Evolutionary conservation across 345 rosid genomes (phyloP), one percentile per base, ranked within the genome.

Genomic region (Salix arbutifolia): DNA sequence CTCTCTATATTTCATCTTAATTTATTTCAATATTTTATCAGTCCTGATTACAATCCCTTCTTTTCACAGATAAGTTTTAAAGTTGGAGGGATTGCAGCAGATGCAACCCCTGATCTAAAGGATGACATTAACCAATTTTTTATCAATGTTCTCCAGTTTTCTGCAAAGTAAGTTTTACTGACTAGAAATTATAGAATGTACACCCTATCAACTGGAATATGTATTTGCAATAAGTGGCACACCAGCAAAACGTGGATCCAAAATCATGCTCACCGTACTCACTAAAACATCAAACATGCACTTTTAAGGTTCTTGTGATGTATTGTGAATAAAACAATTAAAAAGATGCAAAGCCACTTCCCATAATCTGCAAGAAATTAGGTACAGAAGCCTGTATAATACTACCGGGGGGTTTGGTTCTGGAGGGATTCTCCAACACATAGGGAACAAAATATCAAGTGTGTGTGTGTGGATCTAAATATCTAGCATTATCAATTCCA

Each of bases 11-110:
- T 71, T 83, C 62, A 53, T 12, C 3, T 35, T 19, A 44, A 38
- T 38, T 75, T 70, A 48, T 64, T 25, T 14, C 46, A 53, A n/a
- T 56, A 37, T 46, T 65, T 26, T 21, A 14, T 71, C 44, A 56
- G 5, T 60, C 58, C 72, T 85, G 73, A 85, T 80, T 84, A 30
- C 65, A 23, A 74, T 77, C 82, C 82, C 74, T 79, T 35, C 44
- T 67, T 73, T 80, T 76, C 40, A 33, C 90, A 93, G 99, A 87
- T 93, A 89, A 86, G 94, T 75, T 84, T 79, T 73, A 91, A 89
- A 80, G 86, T 96, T 72, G 87, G 69, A 74, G 88, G 90, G 87
- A 92, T 96, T 82, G 90, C 74, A 64, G 93, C 93, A 28, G 98
- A 96, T 85, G 98, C 91, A 61, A 78, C 77, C 58, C 90, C 86